A percentile compares a stretch with the other conserved stretches of the same genome.
Evolutionary conservation across 129 eudicot genomes (phyloP).

Genomic region (Flaveria ramosissima): DNA sequence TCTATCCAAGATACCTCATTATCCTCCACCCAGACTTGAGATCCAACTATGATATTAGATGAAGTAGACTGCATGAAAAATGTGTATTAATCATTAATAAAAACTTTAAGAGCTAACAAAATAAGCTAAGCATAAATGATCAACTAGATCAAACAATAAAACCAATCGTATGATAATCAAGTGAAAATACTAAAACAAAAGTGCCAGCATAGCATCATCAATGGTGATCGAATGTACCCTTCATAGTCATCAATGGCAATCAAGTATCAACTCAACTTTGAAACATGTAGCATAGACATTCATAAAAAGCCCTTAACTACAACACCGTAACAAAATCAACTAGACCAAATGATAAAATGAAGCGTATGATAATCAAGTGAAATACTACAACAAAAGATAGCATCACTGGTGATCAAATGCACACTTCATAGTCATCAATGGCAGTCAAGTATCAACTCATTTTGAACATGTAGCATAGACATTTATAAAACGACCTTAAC

Average conservation of each 20-base stretch:
- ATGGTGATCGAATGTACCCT: neutral
- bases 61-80: conserved; percentile 52
- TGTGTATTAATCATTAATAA: conserved; percentile 10
- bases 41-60: conserved; percentile 55
- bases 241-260: conserved; percentile 5
- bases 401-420: too few relatives aligned
- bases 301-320: neutral
- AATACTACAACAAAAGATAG: too few relatives aligned
- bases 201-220: conserved; percentile 1
- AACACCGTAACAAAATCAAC: neutral
- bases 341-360: too few relatives aligned
- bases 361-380: too few relatives aligned
- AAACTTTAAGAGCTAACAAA: neutral
- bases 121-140: neutral
- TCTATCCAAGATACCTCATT: conserved; percentile 81
- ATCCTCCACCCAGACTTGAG: conserved; percentile 96
- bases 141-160: neutral
- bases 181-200: conserved; percentile 14
- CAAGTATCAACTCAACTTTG: neutral
- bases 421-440: neutral
- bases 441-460: too few relatives aligned
- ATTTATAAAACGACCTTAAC: too few relatives aligned
- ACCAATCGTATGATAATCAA: conserved; percentile 3
- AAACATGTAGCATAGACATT: neutral
- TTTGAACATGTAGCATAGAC: too few relatives aligned